These are phyloP conservation scores for Trichoderma afroharzianum DNA, from an alignment of 2,329 filamentous ascomycete genomes.

Conservation along the genomic window DNA sequence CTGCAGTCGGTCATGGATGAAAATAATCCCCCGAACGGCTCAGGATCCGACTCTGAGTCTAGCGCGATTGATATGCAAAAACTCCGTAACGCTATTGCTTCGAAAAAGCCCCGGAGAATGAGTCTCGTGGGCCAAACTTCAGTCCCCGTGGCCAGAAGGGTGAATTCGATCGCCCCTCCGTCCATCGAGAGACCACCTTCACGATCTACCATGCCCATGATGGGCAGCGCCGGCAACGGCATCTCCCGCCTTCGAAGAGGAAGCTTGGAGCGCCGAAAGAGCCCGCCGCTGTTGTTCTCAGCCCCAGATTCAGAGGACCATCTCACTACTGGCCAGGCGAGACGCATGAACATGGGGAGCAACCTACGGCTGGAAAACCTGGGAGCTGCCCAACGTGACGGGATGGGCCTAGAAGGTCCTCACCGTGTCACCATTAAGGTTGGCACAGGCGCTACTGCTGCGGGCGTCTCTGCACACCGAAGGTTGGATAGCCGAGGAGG, in stretches of 20 bases:
- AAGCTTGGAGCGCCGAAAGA: constrained; percentile 48
- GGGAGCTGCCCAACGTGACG: constrained; percentile 26
- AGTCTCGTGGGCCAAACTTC: constrained; percentile 36
- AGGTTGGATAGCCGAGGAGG: constrained; percentile 31
- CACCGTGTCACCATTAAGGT: constrained; percentile 39
- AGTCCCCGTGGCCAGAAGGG: constrained; percentile 38
- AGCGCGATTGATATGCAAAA: constrained; percentile 49
- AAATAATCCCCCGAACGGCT: constrained; percentile 45
- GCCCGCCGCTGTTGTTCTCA: constrained; percentile 52
- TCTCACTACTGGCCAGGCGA: constrained; percentile 53
- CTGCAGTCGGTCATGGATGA: constrained; percentile 44
- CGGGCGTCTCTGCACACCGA: constrained; percentile 23
- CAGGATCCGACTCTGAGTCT: constrained; percentile 49
- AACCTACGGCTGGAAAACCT: constrained; percentile 33
- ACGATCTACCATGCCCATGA: constrained; percentile 37
- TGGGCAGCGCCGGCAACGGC: constrained; percentile 52
- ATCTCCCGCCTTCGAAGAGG: constrained; percentile 52
- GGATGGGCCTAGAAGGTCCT: constrained; percentile 24
- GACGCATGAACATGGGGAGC: constrained; percentile 54
- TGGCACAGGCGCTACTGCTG: constrained; percentile 23
- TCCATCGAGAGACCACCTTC: constrained; percentile 27
- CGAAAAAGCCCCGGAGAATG: constrained; percentile 45
- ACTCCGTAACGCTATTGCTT: constrained; percentile 53
- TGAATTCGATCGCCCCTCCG: constrained; percentile 44
- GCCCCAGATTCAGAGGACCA: constrained; percentile 41